Evolutionary conservation across 495 filamentous ascomycete genomes (phyloP).

Genomic region (Annulohypoxylon bovei): DNA sequence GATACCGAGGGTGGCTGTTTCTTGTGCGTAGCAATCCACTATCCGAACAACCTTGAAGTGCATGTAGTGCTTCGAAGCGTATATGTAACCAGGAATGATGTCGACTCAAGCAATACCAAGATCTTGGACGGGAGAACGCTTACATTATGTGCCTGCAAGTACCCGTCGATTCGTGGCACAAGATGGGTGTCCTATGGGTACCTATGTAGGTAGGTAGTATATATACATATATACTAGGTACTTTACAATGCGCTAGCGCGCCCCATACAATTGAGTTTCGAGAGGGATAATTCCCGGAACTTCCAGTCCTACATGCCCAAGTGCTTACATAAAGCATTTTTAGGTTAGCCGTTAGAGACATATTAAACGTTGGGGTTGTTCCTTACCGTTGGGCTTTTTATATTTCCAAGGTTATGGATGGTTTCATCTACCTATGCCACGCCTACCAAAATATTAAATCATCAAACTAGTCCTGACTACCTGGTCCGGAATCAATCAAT

Average conservation of each 20-base stretch:
- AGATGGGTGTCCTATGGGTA: not conserved
- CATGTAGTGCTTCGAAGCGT: not conserved
- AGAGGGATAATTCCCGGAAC: not conserved
- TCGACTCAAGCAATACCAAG: constrained; percentile 32
- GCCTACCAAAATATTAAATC: not conserved
- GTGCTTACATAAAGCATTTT: constrained; percentile 2
- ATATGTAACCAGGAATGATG: not conserved
- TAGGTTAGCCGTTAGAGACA: not conserved
- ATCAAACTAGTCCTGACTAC: too few relatives aligned
- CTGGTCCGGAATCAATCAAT: not conserved
- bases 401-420: not conserved
- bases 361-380: constrained; percentile 9
- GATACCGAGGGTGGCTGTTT: not conserved
- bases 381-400: not conserved
- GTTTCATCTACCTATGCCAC: not conserved
- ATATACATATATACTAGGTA: not conserved
- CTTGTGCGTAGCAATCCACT: not conserved
- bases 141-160: constrained; percentile 24
- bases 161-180: constrained; percentile 24
- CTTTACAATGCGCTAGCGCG: constrained; percentile 8
- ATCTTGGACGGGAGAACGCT: constrained; percentile 9
- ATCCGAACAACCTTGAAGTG: not conserved
- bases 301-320: not conserved
- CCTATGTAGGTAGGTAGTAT: too few relatives aligned
- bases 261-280: constrained; percentile 6